Base-by-base conservation (phyloP, 2,329 filamentous ascomycete species). In the Botrytis elliptica region DNA sequence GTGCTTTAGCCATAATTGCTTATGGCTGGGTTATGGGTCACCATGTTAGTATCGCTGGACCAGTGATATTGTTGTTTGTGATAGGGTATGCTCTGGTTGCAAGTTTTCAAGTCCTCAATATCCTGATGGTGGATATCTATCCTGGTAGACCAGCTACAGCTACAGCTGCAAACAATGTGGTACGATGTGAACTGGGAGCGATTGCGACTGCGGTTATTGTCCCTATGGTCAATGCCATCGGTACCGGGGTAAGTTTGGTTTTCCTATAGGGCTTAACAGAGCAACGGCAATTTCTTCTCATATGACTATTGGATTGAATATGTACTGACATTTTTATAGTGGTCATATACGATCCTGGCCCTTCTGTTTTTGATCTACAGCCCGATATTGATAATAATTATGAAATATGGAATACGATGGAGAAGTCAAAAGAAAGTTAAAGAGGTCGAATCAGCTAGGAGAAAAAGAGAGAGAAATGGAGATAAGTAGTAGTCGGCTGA, bases 81-180 rank as follows among this genome's bases (percentile, higher is more conserved):
- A 78, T 85, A 36, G 86, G 86, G 2, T 79, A 85, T 8, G 83
- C 84, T 9, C 83, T 88, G 73, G 87, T 87, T 9, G 87, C 87
- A 0, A 86, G 86, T 52, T 89, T 86, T 78, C 89, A 77, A 72
- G 83, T 86, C 4, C 81, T 85, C 59, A 88, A 84, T 70, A 84
- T 86, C 0, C 80, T 91, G 65, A 82, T 90, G 4, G 83, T 89
- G 8, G 89, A 91, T 75, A 83, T 90, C 12, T 85, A 88, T 49
- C 68, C 68, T 20, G 42, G 57, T 10, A 33, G 46, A 44, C 10
- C 68, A 42, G 68, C 68, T 36, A 73, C 87, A 0, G 87, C 85
- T 0, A 86, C 86, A 0, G 88, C 88, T 1, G 85, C n/a, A 0
- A 88, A 87, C 75, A 90, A 90, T 74, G 77, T 90, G 22, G 84